These are phyloP conservation scores for Tolypocladium ophioglossoides DNA, from an alignment of 2,329 filamentous ascomycete species.

Conservation along the genomic window DNA sequence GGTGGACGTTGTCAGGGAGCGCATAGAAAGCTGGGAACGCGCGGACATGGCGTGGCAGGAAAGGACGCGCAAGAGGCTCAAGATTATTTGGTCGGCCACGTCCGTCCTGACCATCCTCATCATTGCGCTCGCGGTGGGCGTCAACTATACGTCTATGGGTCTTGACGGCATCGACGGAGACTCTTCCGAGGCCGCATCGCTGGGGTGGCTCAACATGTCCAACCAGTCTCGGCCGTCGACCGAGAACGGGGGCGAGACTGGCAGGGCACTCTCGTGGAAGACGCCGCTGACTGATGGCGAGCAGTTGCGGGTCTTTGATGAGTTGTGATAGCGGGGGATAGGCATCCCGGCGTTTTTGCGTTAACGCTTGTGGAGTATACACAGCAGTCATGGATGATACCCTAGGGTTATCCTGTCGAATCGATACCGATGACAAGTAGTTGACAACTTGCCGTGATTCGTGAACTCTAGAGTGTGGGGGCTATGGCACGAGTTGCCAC, in stretches of 20 bases:
- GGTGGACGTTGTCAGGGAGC: conserved; percentile 51
- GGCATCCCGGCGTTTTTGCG: background rate
- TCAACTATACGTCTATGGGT: conserved; percentile 9
- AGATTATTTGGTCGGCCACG: conserved; percentile 52
- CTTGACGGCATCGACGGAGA: background rate
- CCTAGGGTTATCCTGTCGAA: too few relatives aligned
- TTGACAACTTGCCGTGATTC: too few relatives aligned
- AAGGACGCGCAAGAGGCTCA: conserved; percentile 51
- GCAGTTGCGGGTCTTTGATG: conserved; percentile 32
- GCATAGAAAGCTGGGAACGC: conserved; percentile 58
- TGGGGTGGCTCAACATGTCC: conserved; percentile 3
- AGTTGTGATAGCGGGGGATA: conserved; percentile 23
- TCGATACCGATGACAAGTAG: too few relatives aligned
- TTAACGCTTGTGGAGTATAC: background rate
- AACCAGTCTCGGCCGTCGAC: conserved; percentile 7
- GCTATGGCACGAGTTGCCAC: background rate
- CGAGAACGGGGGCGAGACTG: conserved; percentile 10
- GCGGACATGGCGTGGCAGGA: conserved; percentile 60
- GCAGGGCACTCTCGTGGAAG: conserved; percentile 14
- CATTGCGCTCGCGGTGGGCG: conserved; percentile 29
- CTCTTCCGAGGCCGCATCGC: background rate
- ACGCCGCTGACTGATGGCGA: conserved; percentile 20
- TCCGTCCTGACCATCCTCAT: conserved; percentile 36
- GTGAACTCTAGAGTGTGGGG: background rate
- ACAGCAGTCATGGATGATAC: background rate